These are phyloP conservation scores for Ophiostoma quercus DNA, from an alignment of 2,329 filamentous ascomycete species.

Conservation along the genomic window DNA sequence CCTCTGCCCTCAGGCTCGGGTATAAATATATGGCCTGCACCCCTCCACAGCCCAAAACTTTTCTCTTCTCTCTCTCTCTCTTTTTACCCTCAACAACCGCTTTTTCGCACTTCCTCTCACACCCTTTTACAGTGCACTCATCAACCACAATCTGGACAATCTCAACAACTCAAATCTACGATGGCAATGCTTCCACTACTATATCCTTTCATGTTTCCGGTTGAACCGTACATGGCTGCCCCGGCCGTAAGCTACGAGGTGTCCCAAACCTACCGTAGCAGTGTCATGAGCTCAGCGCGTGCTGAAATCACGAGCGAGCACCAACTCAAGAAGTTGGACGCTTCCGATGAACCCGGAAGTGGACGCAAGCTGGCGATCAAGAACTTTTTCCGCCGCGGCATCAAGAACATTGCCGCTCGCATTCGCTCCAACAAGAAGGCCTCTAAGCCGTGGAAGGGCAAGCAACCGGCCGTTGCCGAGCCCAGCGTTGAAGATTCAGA, in stretches of 20 bases:
- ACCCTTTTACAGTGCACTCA: neutral
- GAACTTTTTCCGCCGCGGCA: neutral
- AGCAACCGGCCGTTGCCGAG: neutral
- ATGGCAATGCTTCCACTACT: neutral
- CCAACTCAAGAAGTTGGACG: too few species aligned
- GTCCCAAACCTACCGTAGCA: neutral
- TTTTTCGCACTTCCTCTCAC: neutral
- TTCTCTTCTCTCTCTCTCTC: neutral
- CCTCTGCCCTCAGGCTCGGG: neutral
- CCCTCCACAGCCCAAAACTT: neutral
- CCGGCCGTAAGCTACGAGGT: neutral
- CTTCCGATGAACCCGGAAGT: neutral
- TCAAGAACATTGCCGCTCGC: neutral
- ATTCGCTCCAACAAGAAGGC: neutral
- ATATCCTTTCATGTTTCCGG: neutral
- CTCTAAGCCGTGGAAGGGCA: neutral
- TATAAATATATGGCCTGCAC: constrained; percentile 14
- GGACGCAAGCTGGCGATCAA: neutral
- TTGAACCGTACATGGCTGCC: neutral
- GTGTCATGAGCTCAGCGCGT: too few species aligned
- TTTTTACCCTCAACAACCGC: neutral
- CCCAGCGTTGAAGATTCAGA: neutral
- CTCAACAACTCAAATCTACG: neutral
- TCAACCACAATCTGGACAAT: neutral
- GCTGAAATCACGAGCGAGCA: neutral